A percentile compares a stretch with the other conserved stretches of the same genome.
These are phyloP conservation scores for Apiospora pterosperma DNA, from an alignment of 2,329 filamentous ascomycete genomes.

Conservation along the genomic window DNA sequence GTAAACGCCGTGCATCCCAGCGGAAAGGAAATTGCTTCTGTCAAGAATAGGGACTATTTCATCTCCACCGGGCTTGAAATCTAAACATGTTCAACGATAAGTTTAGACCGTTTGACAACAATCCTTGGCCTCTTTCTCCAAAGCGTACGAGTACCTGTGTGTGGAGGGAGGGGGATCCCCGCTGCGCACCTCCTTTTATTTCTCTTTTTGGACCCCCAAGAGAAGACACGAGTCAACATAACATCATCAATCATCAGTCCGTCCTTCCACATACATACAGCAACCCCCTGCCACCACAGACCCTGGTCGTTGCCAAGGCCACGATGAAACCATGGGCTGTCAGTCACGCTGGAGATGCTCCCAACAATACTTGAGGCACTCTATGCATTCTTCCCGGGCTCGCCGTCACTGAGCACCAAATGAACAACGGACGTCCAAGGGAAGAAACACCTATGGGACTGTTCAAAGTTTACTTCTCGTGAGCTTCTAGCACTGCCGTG, in stretches of 20 bases:
- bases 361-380: not conserved
- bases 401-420: not conserved
- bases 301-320: not conserved
- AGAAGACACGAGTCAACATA: not conserved
- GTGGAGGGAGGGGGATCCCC: not conserved
- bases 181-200: not conserved
- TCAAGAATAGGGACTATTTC: not conserved
- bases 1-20: not conserved
- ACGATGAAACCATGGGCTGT: slow-evolving; percentile 2
- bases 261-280: not conserved
- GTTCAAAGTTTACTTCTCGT: not conserved
- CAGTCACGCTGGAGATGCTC: not conserved
- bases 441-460: not conserved
- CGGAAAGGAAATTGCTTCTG: slow-evolving; percentile 4
- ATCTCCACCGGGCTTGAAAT: not conserved
- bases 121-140: not conserved
- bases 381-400: not conserved
- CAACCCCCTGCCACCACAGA: not conserved
- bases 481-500: not conserved
- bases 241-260: slow-evolving; percentile 1
- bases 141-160: not conserved
- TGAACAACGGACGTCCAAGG: not conserved
- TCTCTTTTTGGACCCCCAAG: not conserved
- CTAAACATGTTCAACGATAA: not conserved
- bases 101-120: slow-evolving; percentile 1